Evolutionary conservation across 176 grass and related monocot genomes (phyloP).

Genomic region (Triticum dicoccoides): DNA sequence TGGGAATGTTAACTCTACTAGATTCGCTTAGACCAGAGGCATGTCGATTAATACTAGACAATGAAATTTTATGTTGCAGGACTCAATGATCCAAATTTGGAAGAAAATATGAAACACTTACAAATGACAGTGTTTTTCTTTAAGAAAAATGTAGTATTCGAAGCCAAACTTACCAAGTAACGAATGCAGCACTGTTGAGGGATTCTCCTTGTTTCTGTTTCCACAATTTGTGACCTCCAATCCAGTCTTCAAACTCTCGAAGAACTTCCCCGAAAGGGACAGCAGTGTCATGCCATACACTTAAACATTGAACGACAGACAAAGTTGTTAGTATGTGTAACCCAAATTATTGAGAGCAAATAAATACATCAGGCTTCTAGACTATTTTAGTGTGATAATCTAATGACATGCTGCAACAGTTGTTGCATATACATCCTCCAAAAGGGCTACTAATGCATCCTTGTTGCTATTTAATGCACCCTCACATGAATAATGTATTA

Average conservation of each 20-base stretch:
- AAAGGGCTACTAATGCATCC: not conserved
- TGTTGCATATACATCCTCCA: not conserved
- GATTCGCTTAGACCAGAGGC: constrained; percentile 5
- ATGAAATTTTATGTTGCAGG: not conserved
- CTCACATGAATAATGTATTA: not conserved
- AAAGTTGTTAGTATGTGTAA: not conserved
- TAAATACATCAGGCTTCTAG: constrained; percentile 13
- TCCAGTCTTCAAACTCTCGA: constrained; percentile 75
- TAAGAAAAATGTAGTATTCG: constrained; percentile 5
- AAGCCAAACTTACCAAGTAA: constrained; percentile 69
- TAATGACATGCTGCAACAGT: constrained; percentile 6
- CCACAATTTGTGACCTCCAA: constrained; percentile 67
- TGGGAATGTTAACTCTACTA: not conserved
- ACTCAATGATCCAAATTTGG: not conserved
- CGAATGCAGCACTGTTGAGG: constrained; percentile 68
- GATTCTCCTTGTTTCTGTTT: constrained; percentile 63
- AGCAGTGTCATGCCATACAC: constrained; percentile 94
- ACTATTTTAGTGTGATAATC: constrained; percentile 17
- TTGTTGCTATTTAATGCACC: not conserved
- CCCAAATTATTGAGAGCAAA: constrained; percentile 5
- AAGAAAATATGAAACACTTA: not conserved
- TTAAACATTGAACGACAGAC: constrained; percentile 38
- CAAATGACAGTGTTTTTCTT: not conserved
- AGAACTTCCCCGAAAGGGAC: constrained; percentile 77
- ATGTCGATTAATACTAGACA: constrained; percentile 6